phyloP scores from a whole-genome alignment of 192 early-diverging fungal genomes.

The Coemansia umbellata region DNA sequence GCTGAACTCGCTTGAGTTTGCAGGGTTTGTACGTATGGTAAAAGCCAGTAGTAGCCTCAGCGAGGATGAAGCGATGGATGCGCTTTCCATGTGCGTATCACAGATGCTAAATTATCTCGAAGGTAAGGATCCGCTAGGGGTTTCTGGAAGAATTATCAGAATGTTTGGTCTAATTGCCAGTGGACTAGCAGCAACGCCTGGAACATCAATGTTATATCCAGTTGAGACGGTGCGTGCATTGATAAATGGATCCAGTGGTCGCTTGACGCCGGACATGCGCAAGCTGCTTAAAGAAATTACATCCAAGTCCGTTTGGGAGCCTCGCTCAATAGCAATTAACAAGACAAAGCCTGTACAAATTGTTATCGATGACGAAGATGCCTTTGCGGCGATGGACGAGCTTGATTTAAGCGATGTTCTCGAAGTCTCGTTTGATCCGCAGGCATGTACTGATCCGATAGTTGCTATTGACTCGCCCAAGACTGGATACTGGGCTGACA shows the following conservation, averaged over 20 bases:
- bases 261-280: conserved; percentile 12
- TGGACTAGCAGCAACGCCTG: conserved; percentile 23
- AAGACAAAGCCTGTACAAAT: conserved; percentile 31
- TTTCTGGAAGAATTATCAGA: conserved; percentile 18
- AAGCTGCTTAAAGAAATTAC: conserved; percentile 15
- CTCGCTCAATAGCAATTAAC: conserved; percentile 11
- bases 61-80: conserved; percentile 38
- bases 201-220: conserved; percentile 40
- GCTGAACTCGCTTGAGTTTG: conserved; percentile 43
- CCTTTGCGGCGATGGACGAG: conserved; percentile 23
- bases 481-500: background rate
- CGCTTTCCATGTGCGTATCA: conserved; percentile 34
- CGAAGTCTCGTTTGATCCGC: background rate
- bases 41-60: conserved; percentile 18
- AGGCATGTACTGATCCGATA: background rate
- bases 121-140: conserved; percentile 17
- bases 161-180: conserved; percentile 35
- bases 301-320: conserved; percentile 18
- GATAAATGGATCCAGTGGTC: conserved; percentile 5
- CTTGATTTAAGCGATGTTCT: conserved; percentile 25
- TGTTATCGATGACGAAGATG: conserved; percentile 35
- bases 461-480: background rate
- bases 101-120: conserved; percentile 40
- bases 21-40: conserved; percentile 28
- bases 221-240: conserved; percentile 22